phyloP scores from a whole-genome alignment of 225 moss, liverwort and hornwort species.

The Ulota crispa region DNA sequence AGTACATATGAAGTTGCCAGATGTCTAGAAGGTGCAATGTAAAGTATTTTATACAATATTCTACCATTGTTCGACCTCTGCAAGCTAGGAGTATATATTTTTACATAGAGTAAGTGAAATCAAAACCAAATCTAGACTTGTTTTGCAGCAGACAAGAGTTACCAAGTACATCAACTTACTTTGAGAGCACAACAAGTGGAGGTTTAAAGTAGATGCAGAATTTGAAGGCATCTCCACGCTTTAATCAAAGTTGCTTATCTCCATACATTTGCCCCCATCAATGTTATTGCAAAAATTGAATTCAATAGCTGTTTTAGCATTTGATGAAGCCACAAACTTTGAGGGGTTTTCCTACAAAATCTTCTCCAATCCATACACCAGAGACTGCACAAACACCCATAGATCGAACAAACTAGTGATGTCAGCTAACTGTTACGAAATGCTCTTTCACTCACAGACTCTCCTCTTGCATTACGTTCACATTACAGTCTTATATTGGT shows the following conservation, averaged over 20 bases:
- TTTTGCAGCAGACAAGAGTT: not conserved
- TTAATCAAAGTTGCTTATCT: not conserved
- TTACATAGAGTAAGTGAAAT: not conserved
- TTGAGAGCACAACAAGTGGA: not conserved
- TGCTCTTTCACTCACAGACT: not conserved
- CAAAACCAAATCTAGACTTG: not conserved
- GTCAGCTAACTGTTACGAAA: not conserved
- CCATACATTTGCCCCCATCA: not conserved
- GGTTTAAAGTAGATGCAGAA: not conserved
- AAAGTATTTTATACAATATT: too few species aligned
- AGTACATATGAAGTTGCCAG: too few species aligned
- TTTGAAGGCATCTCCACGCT: not conserved
- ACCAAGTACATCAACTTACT: not conserved
- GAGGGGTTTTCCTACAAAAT: conserved; percentile 42
- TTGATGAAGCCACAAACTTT: not conserved
- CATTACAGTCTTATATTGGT: not conserved
- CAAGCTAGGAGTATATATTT: not conserved
- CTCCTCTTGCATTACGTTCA: too few species aligned
- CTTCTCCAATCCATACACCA: conserved; percentile 87
- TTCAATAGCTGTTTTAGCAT: not conserved
- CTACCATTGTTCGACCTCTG: too few species aligned
- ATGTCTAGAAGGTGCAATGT: too few species aligned
- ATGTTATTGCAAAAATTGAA: not conserved
- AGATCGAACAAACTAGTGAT: not conserved
- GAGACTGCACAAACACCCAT: conserved; percentile 44